phyloP scores from a whole-genome alignment of 495 filamentous ascomycete genomes.

The Penicillium herquei region DNA sequence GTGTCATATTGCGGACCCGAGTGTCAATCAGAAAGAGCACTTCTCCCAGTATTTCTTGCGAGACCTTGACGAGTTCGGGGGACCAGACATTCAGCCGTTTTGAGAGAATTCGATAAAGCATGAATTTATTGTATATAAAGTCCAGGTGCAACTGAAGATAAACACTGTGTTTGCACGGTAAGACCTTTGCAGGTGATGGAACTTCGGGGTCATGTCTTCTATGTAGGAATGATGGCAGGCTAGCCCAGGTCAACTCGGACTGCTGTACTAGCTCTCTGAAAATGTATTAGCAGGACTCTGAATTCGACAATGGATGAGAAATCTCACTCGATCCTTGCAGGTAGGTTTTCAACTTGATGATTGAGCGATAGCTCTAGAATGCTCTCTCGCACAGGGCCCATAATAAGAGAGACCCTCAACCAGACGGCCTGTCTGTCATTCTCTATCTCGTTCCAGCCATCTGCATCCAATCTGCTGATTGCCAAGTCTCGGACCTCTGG shows the following conservation, averaged over 20 bases:
- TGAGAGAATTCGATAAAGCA: constrained; percentile 2
- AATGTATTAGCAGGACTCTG: background rate
- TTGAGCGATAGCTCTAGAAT: constrained; percentile 52
- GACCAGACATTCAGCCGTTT: constrained; percentile 1
- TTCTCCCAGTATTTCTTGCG: background rate
- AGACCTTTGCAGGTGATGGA: background rate
- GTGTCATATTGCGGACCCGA: background rate
- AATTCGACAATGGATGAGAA: background rate
- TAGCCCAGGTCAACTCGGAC: background rate
- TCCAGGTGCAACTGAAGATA: constrained; percentile 5
- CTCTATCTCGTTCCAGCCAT: constrained; percentile 50
- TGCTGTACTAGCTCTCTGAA: background rate
- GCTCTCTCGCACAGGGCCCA: constrained; percentile 45
- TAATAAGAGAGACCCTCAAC: constrained; percentile 38
- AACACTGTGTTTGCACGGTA: background rate
- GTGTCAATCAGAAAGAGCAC: background rate
- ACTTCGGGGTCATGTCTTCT: background rate
- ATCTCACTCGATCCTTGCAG: background rate
- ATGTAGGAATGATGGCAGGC: constrained; percentile 4
- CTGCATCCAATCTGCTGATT: constrained; percentile 34
- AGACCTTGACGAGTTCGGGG: background rate
- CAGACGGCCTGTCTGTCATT: constrained; percentile 28
- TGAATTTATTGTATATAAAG: constrained; percentile 4
- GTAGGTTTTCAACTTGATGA: constrained; percentile 14
- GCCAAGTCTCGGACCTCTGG: constrained; percentile 33